A percentile compares a stretch with the other conserved stretches of the same genome.
phyloP scores from a whole-genome alignment of 805 yeast genomes.

The Myxozyma lipomycoides region DNA sequence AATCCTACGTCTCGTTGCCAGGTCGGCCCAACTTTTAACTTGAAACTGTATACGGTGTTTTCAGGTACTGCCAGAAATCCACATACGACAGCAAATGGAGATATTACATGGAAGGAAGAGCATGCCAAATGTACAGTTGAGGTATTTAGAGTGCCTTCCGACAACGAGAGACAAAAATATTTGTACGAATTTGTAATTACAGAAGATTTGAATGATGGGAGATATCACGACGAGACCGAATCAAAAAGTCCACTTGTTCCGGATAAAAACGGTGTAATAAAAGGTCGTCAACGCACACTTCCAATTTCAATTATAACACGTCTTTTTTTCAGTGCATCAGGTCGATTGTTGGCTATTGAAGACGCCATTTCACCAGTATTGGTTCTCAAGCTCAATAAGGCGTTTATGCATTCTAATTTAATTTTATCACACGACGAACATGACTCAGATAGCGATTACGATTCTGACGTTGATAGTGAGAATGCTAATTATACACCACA shows the following conservation, averaged over 20 bases:
- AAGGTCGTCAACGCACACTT: constrained; percentile 34
- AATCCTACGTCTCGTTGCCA: constrained; percentile 29
- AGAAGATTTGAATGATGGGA: constrained; percentile 64
- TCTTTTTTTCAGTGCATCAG: constrained; percentile 67
- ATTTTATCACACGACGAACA: constrained; percentile 19
- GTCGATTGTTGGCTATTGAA: constrained; percentile 57
- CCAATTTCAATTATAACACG: constrained; percentile 46
- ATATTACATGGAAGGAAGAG: constrained; percentile 71
- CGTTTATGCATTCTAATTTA: constrained; percentile 23
- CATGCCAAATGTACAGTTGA: constrained; percentile 52
- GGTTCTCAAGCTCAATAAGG: constrained; percentile 49
- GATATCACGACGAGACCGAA: constrained; percentile 61
- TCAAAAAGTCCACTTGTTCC: constrained; percentile 40
- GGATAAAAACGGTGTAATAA: constrained; percentile 12
- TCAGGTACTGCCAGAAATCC: constrained; percentile 42
- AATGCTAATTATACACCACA: constrained; percentile 14
- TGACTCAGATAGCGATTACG: constrained; percentile 28
- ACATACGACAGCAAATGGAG: constrained; percentile 43
- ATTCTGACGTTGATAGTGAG: constrained; percentile 45
- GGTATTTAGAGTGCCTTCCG: constrained; percentile 37
- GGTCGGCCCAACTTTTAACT: constrained; percentile 59
- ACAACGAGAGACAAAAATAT: constrained; percentile 30
- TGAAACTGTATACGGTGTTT: constrained; percentile 60
- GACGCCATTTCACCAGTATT: constrained; percentile 63
- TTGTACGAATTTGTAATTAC: constrained; percentile 46